Conservation (phyloP, 331 rosid species). For the Pyracantha coccinea region DNA sequence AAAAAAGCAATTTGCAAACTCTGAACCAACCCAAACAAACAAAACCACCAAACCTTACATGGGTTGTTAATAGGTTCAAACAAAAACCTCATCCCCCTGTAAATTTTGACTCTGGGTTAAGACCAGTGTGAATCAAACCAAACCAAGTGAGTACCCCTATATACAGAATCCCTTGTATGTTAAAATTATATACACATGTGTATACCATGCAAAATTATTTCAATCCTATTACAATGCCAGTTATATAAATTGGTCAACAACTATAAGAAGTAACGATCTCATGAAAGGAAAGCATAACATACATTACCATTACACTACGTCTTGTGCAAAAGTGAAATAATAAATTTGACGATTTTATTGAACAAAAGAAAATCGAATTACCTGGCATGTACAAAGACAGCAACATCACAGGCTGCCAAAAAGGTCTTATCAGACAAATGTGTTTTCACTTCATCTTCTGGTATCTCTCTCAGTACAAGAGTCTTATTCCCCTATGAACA, state of each 20-base stretch:
- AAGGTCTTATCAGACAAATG: conserved; percentile 49
- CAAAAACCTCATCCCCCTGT: background rate
- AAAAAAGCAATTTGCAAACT: background rate
- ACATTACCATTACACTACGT: background rate
- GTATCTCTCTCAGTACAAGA: conserved; percentile 85
- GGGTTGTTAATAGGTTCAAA: background rate
- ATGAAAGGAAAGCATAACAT: background rate
- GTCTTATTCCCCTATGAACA: conserved; percentile 55
- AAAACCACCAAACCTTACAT: background rate
- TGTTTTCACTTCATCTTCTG: conserved; percentile 51
- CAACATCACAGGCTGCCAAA: conserved; percentile 87
- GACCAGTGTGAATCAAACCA: background rate
- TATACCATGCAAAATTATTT: background rate
- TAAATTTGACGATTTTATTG: background rate
- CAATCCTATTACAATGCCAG: background rate
- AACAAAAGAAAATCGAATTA: conserved; percentile 11
- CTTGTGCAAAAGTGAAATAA: conserved; percentile 2
- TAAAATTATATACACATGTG: background rate
- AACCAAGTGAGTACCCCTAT: background rate
- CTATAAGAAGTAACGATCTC: background rate
- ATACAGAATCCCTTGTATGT: background rate
- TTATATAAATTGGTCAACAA: background rate
- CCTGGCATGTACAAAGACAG: conserved; percentile 86
- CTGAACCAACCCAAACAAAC: background rate
- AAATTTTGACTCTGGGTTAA: background rate